Evolutionary conservation across 1,284 basidiomycete genomes (phyloP).

Genomic region (Rhodotorula sp.): DNA sequence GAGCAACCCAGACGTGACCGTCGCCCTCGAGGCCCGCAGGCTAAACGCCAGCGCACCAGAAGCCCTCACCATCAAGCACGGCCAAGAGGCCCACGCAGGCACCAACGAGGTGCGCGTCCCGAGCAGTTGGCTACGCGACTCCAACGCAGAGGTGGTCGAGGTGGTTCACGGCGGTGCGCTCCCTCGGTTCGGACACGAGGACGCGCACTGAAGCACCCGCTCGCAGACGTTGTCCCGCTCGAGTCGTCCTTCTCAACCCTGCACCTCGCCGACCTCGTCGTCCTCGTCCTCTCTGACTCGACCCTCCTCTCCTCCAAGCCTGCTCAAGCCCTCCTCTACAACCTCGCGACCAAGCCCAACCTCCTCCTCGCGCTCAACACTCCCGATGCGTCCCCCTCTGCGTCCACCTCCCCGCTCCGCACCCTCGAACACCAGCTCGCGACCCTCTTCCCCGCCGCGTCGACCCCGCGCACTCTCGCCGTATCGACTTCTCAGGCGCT

Average conservation of each 20-base stretch:
- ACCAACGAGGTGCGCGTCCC: slow-evolving; percentile 15
- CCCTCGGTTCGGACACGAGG: too few relatives aligned
- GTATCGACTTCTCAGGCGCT: slow-evolving; percentile 34
- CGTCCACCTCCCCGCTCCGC: slow-evolving; percentile 10
- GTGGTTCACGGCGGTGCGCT: slow-evolving; percentile 28
- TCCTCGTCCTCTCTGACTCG: slow-evolving; percentile 36
- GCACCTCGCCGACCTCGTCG: slow-evolving; percentile 35
- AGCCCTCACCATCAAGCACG: slow-evolving; percentile 20
- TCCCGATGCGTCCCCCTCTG: slow-evolving; percentile 17
- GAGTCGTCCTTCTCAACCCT: slow-evolving; percentile 31
- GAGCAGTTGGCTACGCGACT: slow-evolving; percentile 29
- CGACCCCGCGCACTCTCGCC: slow-evolving; percentile 6
- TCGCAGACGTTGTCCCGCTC: slow-evolving; percentile 26
- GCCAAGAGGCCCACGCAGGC: not conserved
- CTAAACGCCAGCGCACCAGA: slow-evolving; percentile 15
- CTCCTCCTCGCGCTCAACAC: slow-evolving; percentile 35
- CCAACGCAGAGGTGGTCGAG: slow-evolving; percentile 29
- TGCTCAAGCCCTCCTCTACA: slow-evolving; percentile 21
- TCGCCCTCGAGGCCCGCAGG: slow-evolving; percentile 30
- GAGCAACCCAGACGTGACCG: slow-evolving; percentile 21
- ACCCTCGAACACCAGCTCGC: slow-evolving; percentile 29
- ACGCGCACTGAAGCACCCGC: too few relatives aligned
- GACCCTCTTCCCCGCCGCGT: slow-evolving; percentile 12
- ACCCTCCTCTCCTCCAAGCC: slow-evolving; percentile 10
- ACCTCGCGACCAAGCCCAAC: slow-evolving; percentile 32